Base-by-base conservation (phyloP, 768 basidiomycete genomes). In the Russula abietina region DNA sequence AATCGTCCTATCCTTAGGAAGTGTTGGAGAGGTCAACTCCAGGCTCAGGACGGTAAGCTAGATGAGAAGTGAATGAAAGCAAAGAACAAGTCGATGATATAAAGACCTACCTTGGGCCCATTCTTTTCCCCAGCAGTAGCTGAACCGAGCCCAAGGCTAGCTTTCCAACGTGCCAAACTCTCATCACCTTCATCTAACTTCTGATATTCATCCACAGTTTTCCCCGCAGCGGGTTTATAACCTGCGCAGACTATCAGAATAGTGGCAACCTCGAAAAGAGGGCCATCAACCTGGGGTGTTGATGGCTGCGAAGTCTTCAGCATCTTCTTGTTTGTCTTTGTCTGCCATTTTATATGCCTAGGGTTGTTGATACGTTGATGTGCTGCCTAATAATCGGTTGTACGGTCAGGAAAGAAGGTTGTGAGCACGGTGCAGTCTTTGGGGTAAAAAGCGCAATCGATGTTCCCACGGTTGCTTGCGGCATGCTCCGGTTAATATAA, bases 141-240 rank as follows among this genome's bases (percentile, higher is more conserved):
- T 32, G 82, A 85, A 38, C 84, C 80, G 64, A 98, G 85, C 57
- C 96, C 96, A 30, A 98, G 81, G 57, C 88, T 93, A 43, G 91
- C 92, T 74, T 98, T 98, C 96, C 96, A 98, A 66, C 93, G 86
- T 36, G 88, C 86, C 69, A 98, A 81, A 73, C 91, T 93, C 75
- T 97, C 95, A 73, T 98, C 95, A 65, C 89, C 80, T 33, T 88
- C 86, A 75, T 97, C 95, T 49, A 96, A 83, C 43, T 86, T 76
- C 28, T 91, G 88, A 50, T 92, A 91, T 73, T 95, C 91, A 28
- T 91, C 91, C 14, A 88, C 76, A 50, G 81, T 80, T 78, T 91
- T 91, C 36, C 79, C 82, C 61, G 80, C 84, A 39, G 77, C 72
- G 41, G 82, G 83, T 74, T 88, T 92, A 79, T 92, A 93, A 61